Base-by-base conservation (phyloP, 495 filamentous ascomycete species). In the Aspergillus taichungensis region DNA sequence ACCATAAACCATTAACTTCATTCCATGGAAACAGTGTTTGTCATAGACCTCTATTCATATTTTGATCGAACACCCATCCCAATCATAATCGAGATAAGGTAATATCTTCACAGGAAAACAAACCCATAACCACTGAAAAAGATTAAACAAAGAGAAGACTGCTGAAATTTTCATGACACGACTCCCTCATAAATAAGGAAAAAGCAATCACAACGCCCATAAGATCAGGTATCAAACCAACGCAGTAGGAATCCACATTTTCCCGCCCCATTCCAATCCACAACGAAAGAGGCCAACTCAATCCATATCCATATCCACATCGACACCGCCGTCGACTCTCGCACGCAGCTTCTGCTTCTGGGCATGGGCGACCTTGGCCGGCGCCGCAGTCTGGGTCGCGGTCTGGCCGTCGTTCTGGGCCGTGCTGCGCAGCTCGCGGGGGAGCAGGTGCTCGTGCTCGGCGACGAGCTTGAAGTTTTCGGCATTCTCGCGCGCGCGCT, bases 401-500 rank as follows among this genome's bases (percentile, higher is more conserved):
- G 66, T 59, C 51, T 61, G 59, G 28, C 62, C 62, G 54, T 67
- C 71, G 44, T 69, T 24, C 18, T 24, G 18, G 18, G 18, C 62
- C 50, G 61, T 64, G 45, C 68, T 64, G 48, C 67, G 65, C 49
- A 72, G 61, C 42, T 73, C 68, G 63, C 69, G 71, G 57, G 65
- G 67, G 32, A 73, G 66, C 53, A 98, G 74, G 68, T 97, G 94
- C 72, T 87, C 84, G 65, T 95, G 88, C 74, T 87, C 78, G 52
- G 81, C 84, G 45, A 98, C 91, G 48, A 97, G 73, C 74, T 87
- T 91, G 63, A 86, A 72, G 67, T 95, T 83, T 42, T 74, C 73
- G 57, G 80, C 84, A 61, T 63, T 64, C 56, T 66, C 60, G 49
- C 82, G 69, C 66, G 83, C 84, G 64, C 85, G 79, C 63, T 92